These are phyloP conservation scores for Neurospora intermedia DNA, from an alignment of 495 filamentous ascomycete species.

Conservation along the genomic window DNA sequence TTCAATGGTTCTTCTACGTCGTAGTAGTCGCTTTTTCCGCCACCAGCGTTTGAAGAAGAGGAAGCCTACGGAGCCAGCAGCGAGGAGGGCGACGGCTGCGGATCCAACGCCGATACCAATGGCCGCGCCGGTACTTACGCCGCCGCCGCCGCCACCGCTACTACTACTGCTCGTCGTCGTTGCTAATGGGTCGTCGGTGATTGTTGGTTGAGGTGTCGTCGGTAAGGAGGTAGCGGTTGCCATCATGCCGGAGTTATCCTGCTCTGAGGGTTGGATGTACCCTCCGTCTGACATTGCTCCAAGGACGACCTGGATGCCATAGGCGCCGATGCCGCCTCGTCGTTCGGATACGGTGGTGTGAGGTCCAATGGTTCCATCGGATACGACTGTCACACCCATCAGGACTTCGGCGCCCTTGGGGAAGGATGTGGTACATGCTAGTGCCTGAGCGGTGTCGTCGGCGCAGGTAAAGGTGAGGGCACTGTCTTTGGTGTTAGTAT, in stretches of 20 bases:
- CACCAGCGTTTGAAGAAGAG: constrained; percentile 15
- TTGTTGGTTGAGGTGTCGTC: background rate
- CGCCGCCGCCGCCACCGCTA: background rate
- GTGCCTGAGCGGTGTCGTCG: background rate
- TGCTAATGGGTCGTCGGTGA: background rate
- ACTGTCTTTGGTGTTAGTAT: constrained; percentile 2
- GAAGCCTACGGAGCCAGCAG: constrained; percentile 7
- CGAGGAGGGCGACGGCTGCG: constrained; percentile 10
- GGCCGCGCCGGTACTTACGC: constrained; percentile 15
- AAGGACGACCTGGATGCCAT: constrained; percentile 20
- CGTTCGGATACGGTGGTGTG: constrained; percentile 5
- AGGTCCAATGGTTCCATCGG: constrained; percentile 5
- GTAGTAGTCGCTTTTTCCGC: constrained; percentile 7
- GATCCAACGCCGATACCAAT: constrained; percentile 22
- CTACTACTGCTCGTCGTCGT: background rate
- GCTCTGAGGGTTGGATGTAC: background rate
- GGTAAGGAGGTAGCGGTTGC: background rate
- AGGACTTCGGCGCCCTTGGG: constrained; percentile 2
- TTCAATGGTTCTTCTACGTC: background rate
- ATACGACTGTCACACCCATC: constrained; percentile 11
- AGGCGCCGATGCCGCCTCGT: constrained; percentile 14
- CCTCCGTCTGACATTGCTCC: background rate
- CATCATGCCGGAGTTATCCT: background rate
- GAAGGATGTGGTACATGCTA: constrained; percentile 17
- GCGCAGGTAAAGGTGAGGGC: constrained; percentile 14